Percentiles rank a stretch among this genome's conserved stretches.
Evolutionary conservation across 2,329 filamentous ascomycete genomes (phyloP).

Genomic region (Alternaria conjuncta): DNA sequence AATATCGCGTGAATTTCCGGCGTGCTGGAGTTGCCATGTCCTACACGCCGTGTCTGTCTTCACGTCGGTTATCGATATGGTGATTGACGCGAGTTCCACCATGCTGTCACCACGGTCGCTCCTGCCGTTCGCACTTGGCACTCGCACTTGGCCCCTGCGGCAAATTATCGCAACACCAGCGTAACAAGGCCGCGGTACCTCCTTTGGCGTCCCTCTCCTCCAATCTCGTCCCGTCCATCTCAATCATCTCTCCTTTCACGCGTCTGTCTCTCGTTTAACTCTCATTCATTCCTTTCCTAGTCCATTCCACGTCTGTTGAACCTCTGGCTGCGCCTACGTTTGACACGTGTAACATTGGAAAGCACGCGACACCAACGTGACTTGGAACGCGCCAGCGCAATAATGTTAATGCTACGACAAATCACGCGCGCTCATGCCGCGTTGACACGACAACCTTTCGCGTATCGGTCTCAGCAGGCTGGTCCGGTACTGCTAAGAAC

Average conservation of each 20-base stretch:
- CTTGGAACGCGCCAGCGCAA: conserved; percentile 17
- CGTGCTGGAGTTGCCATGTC: background rate
- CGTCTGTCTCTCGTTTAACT: conserved; percentile 17
- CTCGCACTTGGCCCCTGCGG: conserved; percentile 6
- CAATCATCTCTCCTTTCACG: conserved; percentile 7
- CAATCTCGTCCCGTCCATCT: conserved; percentile 1
- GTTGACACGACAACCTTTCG: conserved; percentile 26
- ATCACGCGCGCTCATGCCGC: conserved; percentile 25
- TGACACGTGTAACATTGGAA: conserved; percentile 19
- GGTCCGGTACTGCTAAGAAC: conserved; percentile 21
- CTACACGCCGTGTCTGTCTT: background rate
- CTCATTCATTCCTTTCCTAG: conserved; percentile 17
- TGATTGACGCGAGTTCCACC: background rate
- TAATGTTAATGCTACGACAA: conserved; percentile 42
- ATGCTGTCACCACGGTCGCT: background rate
- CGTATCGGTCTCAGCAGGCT: conserved; percentile 32
- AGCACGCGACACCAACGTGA: conserved; percentile 30
- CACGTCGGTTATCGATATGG: background rate
- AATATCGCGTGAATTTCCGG: background rate
- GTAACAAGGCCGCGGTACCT: conserved; percentile 8
- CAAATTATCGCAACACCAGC: conserved; percentile 10
- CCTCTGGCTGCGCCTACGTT: conserved; percentile 15
- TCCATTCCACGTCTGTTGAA: background rate
- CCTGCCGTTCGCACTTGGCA: conserved; percentile 1
- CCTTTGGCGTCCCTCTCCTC: conserved; percentile 3